These are phyloP conservation scores for Hysterangium stoloniferum DNA, from an alignment of 768 basidiomycete genomes.

Conservation along the genomic window DNA sequence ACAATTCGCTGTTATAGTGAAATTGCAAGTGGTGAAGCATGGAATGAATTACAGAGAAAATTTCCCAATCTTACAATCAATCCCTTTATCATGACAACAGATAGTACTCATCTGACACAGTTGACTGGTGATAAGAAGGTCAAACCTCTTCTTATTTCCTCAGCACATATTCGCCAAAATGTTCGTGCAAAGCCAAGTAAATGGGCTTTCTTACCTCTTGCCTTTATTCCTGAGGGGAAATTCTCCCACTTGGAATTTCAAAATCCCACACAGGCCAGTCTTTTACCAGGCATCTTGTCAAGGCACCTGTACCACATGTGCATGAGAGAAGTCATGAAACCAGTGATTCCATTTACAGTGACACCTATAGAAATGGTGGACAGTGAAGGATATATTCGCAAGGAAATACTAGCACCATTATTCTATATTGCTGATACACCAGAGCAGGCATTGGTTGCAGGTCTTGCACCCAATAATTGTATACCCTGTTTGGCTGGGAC, in stretches of 20 bases:
- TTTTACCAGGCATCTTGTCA: not conserved
- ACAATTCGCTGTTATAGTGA: not conserved
- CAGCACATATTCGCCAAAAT: not conserved
- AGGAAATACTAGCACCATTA: not conserved
- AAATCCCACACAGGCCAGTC: not conserved
- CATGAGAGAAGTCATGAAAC: not conserved
- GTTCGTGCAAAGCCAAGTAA: not conserved
- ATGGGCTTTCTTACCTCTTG: not conserved
- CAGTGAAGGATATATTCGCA: not conserved
- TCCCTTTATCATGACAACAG: not conserved
- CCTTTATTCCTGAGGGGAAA: not conserved
- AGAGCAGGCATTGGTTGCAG: slow-evolving; percentile 1
- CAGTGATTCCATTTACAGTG: not conserved
- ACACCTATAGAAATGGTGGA: not conserved
- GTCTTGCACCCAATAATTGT: slow-evolving; percentile 4
- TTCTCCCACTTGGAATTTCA: not conserved
- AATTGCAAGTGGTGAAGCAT: not conserved
- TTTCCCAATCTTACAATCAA: not conserved
- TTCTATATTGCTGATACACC: slow-evolving; percentile 5
- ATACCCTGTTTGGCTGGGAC: not conserved
- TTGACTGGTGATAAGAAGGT: slow-evolving; percentile 4
- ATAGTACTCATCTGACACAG: not conserved
- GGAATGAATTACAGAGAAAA: not conserved
- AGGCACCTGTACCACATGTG: not conserved
- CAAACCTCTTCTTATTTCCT: not conserved